phyloP scores from a whole-genome alignment of 169 alveolate genomes.

The Plasmodium reichenowi region DNA sequence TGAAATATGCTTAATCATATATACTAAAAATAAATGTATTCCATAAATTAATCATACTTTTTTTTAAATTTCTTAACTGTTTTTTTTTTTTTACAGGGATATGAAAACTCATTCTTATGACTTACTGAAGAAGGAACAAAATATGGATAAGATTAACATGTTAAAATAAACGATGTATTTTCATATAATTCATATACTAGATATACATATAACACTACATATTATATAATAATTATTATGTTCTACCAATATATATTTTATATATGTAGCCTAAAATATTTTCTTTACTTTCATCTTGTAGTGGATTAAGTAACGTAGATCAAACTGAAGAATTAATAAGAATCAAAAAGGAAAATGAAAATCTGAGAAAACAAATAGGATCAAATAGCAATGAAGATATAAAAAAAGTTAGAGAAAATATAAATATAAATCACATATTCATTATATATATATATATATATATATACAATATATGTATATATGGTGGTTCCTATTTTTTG shows the following conservation, averaged over 20 bases:
- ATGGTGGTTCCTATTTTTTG: not conserved
- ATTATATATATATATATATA: not conserved
- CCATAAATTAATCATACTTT: too few species aligned
- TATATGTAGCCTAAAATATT: not conserved
- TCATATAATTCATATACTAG: not conserved
- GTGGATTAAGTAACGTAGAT: constrained; percentile 69
- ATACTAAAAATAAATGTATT: too few species aligned
- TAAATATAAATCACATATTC: not conserved
- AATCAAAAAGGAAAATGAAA: constrained; percentile 74
- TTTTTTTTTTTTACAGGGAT: constrained; percentile 29
- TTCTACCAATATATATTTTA: not conserved
- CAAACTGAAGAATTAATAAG: constrained; percentile 74
- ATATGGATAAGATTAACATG: constrained; percentile 58
- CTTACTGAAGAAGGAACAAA: constrained; percentile 48
- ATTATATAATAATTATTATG: not conserved
- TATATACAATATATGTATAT: not conserved
- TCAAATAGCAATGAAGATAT: constrained; percentile 21
- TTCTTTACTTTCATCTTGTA: constrained; percentile 13
- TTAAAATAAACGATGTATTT: constrained; percentile 20
- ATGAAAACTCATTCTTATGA: constrained; percentile 49
- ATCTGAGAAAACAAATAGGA: constrained; percentile 38
- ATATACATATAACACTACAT: not conserved
- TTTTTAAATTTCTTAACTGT: not conserved
- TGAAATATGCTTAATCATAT: too few species aligned
- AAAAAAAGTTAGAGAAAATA: constrained; percentile 48